Conservation (phyloP, 257 asterid species). For the Plectranthus barbatus region DNA sequence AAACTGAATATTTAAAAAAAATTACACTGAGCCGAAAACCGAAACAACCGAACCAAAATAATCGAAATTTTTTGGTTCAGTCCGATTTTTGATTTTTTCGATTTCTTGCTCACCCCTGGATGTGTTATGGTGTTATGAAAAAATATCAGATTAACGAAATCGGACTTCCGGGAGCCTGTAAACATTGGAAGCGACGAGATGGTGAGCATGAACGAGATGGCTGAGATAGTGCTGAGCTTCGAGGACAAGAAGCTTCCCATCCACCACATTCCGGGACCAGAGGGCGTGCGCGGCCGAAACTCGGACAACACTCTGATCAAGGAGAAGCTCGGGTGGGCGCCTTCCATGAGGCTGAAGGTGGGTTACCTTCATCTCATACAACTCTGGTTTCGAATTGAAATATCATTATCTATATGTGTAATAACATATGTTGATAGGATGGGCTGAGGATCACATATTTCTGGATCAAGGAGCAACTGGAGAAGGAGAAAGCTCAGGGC, state of each 20-base stretch:
- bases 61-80: no score
- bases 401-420: no score
- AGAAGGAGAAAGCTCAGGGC: conserved; percentile 73
- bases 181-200: conserved; percentile 89
- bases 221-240: conserved; percentile 76
- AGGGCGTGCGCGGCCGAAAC: conserved; percentile 81
- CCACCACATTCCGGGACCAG: conserved; percentile 81
- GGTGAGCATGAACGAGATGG: conserved; percentile 98
- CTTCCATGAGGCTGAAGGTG: conserved; percentile 79
- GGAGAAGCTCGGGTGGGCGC: conserved; percentile 93
- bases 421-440: conserved; percentile 60
- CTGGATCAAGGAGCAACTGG: conserved; percentile 91
- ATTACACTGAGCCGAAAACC: no score
- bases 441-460: conserved; percentile 85
- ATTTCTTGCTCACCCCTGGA: no score
- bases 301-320: conserved; percentile 77
- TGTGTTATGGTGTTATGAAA: no score
- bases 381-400: no score
- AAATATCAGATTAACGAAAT: conserved; percentile 82
- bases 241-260: conserved; percentile 70
- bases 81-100: no score
- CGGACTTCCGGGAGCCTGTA: conserved; percentile 87
- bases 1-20: no score
- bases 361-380: no score
- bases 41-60: no score